A percentile compares a stretch with the other conserved stretches of the same genome.
phyloP scores from a whole-genome alignment of 345 rosid genomes.

The Excoecaria agallocha region DNA sequence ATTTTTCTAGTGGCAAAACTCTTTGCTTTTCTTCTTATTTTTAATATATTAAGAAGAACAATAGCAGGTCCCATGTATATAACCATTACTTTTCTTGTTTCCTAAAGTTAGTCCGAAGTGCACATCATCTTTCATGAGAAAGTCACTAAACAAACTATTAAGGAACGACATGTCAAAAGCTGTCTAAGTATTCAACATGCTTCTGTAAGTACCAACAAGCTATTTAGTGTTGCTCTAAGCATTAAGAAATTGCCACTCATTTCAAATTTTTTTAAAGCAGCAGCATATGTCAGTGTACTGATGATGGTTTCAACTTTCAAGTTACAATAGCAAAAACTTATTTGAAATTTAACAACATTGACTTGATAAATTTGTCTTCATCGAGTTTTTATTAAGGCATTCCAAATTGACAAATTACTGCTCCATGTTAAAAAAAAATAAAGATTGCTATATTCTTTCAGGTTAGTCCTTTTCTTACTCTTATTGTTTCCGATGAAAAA shows the following conservation, averaged over 20 bases:
- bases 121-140: slow-evolving; percentile 74
- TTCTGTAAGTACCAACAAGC: slow-evolving; percentile 54
- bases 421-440: background rate
- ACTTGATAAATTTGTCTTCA: background rate
- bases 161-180: slow-evolving; percentile 87
- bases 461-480: no score
- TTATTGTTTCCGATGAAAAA: slow-evolving; percentile 1
- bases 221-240: background rate
- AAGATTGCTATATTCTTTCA: background rate
- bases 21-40: no score
- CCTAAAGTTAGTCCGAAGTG: slow-evolving; percentile 64
- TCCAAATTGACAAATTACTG: background rate
- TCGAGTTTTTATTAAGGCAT: background rate
- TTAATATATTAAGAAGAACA: no score
- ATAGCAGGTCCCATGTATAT: no score
- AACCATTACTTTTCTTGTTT: no score
- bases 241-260: background rate
- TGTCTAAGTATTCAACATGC: slow-evolving; percentile 86
- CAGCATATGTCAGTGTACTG: background rate
- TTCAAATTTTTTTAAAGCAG: background rate
- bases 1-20: no score
- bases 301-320: background rate
- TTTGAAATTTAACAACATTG: background rate
- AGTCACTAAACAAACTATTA: slow-evolving; percentile 80
- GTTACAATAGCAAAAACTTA: background rate